Evolutionary conservation across 2,329 filamentous ascomycete genomes (phyloP), one percentile per base, ranked within the genome.

Genomic region (Exophiala viscosa): DNA sequence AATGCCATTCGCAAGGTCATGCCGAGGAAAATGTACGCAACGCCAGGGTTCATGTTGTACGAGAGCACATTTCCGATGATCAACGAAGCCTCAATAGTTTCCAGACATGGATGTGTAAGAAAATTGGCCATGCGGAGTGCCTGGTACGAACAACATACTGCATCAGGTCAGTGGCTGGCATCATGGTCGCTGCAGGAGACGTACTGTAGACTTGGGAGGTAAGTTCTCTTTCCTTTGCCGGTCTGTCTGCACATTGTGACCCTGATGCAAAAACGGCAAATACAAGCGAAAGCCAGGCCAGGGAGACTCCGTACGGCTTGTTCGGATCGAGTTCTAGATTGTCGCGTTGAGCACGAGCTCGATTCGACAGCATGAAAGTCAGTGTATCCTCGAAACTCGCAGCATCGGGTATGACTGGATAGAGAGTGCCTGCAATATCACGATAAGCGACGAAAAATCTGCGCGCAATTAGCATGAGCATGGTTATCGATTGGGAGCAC

Each of bases 121-220:
- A 84, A 85, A 58, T 85, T 85, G 18, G 79, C 82, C 67, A 83
- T 81, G 14, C 82, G 78, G 20, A 84, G 70, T 61, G 81, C 84
- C 64, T 85, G 82, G 57, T 84, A 84, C 44, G 80, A 81, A 66
- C 82, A 85, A 67, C 82, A 85, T 3, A 84, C 78, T 79, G 49
- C 7, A 40, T 15, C 33, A 28, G 34, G 54, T 73, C 47, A 74
- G 69, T 48, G 33, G 28, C 10, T 31, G 1, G n/a, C n/a, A n/a
- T 6, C 11, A 11, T n/a, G 13, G 5, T 18, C 11, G 7, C n/a
- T 17, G 40, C 38, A 39, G 11, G 28, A 2, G 9, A 64, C 72
- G 59, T 69, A 80, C 77, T 75, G 64, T 83, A 84, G 28, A 85
- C 82, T 62, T 84, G 81, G 8, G 82, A 84, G 5, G 81, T 84